Evolutionary conservation across 768 basidiomycete genomes (phyloP), one percentile per base, ranked within the genome.

Genomic region (Dictyophora rubrovolvata): DNA sequence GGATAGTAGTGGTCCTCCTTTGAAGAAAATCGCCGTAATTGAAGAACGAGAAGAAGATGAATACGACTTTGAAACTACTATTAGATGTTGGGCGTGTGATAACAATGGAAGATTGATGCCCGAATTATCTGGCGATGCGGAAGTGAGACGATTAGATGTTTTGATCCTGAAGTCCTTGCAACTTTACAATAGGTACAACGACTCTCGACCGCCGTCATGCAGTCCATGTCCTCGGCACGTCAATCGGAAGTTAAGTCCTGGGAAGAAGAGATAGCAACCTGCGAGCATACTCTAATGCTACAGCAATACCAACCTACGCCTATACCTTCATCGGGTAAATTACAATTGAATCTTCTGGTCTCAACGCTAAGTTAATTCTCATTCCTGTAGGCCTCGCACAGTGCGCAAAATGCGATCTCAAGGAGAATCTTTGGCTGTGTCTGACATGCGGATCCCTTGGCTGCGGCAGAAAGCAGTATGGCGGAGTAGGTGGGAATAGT

Each of bases 201-300:
- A 0, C 72, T 93, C 10, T 74, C 82, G 4, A 78, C 85, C 20
- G 83, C 80, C 0, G 75, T 95, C 58, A 85, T 96, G 83, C 74
- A 78, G 1, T 85, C 93, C 1, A 75, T 91, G 65, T 92, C 93
- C 0, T 94, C 92, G 1, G 87, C 91, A 0, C 89, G 93, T 52
- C 88, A 95, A 68, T 91, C 88, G 0, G 93, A 97, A 66, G 87
- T 99, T 52, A 87, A 96, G 71, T 88, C 96, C 6, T 99, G 96
- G 96, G 93, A 98, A 69, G 94, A 97, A 70, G 95, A 97, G 64
- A 86, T 96, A 47, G 66, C 75, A 0, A 72, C 91, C 7, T 99
- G 96, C 76, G 86, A 91, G 66, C 96, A 99, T 63, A 79, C 84
- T 8, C 69, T 80, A 11, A 75, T 76, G 11, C 70, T 87, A 3